Evolutionary conservation across 2,329 filamentous ascomycete species (phyloP).

Genomic region (Curvularia verruculosa): DNA sequence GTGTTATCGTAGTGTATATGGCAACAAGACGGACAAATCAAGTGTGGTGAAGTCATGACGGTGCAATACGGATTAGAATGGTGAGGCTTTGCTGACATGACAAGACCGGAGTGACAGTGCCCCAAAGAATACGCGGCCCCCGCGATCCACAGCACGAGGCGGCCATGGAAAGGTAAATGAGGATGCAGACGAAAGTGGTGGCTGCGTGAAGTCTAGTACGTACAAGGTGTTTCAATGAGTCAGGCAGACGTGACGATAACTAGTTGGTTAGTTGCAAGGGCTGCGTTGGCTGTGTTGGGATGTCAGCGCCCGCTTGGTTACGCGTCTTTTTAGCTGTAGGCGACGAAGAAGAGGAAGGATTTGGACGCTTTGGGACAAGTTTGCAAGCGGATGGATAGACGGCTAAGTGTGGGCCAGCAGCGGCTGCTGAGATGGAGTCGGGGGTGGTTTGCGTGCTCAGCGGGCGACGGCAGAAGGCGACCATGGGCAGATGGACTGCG

Average conservation of each 20-base stretch:
- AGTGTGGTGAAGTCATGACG: background rate
- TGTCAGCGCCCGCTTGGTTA: constrained; percentile 6
- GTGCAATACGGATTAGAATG: background rate
- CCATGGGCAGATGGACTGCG: background rate
- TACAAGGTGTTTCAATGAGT: constrained; percentile 3
- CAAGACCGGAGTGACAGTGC: background rate
- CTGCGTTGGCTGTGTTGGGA: background rate
- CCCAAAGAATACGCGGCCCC: background rate
- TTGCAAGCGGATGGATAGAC: background rate
- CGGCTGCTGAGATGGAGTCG: background rate
- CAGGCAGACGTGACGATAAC: constrained; percentile 1
- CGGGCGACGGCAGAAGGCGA: background rate
- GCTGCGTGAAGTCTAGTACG: background rate
- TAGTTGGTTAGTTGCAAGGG: constrained; percentile 8
- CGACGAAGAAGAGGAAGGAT: background rate
- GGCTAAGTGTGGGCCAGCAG: background rate
- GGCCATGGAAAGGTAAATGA: background rate
- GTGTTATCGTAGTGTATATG: background rate
- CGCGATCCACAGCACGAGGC: background rate
- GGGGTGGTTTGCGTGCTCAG: background rate
- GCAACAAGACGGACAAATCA: background rate
- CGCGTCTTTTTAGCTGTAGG: constrained; percentile 6
- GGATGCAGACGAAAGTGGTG: background rate
- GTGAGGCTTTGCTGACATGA: background rate
- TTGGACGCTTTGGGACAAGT: constrained; percentile 17